Conservation (phyloP, 345 rosid genomes). For the Ceriops decandra region DNA sequence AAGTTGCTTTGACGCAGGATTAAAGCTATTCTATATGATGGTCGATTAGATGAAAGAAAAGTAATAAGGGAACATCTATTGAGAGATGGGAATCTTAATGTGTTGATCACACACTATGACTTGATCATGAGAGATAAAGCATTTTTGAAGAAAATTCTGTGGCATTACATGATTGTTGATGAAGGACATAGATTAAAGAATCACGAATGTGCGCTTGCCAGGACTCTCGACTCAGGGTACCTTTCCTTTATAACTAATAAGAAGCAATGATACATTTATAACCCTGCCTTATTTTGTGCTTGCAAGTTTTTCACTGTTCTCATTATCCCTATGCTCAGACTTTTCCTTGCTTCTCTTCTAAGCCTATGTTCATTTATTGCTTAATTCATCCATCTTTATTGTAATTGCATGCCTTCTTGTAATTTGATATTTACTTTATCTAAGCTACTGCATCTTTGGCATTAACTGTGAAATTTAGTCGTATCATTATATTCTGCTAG, state of each 20-base stretch:
- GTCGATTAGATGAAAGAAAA: conserved; percentile 94
- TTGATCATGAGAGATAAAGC: conserved; percentile 97
- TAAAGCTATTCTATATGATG: conserved; percentile 88
- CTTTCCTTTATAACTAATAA: not conserved
- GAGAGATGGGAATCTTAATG: conserved; percentile 65
- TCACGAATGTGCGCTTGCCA: conserved; percentile 87
- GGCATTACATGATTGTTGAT: conserved; percentile 95
- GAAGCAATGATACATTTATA: not conserved
- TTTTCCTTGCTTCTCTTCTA: not conserved
- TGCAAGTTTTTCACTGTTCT: not conserved
- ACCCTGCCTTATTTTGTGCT: conserved; percentile 1
- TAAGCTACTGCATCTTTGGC: not conserved
- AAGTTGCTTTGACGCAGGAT: conserved; percentile 52
- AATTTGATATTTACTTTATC: not conserved
- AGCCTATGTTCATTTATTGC: not conserved
- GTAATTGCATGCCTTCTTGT: not conserved
- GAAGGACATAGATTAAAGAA: conserved; percentile 99
- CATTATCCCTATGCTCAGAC: conserved; percentile 4
- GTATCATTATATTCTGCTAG: no score
- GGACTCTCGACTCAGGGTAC: conserved; percentile 84
- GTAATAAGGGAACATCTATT: conserved; percentile 69
- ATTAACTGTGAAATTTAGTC: no score
- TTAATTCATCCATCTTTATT: not conserved
- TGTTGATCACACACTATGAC: conserved; percentile 93
- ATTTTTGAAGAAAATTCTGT: conserved; percentile 85